Evolutionary conservation across 306 rosid genomes (phyloP).

Genomic region (Vigna reflexopilosa): DNA sequence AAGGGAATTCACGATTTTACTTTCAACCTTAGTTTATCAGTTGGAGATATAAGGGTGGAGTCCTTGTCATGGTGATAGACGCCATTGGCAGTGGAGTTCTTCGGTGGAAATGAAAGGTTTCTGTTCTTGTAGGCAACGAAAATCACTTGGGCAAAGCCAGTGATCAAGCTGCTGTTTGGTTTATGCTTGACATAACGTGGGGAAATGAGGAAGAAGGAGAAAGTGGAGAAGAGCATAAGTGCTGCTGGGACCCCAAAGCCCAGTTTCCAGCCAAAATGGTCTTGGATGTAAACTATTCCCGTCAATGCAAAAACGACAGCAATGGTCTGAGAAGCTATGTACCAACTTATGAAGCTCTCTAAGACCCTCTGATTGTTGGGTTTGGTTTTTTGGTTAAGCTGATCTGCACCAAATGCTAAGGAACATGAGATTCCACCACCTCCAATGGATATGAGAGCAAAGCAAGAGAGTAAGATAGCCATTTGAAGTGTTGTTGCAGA

Average conservation of each 20-base stretch:
- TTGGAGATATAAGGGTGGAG: conserved; percentile 59
- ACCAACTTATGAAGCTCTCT: conserved; percentile 68
- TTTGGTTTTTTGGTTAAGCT: conserved; percentile 49
- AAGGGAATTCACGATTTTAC: neutral
- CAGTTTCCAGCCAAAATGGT: conserved; percentile 67
- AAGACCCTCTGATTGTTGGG: conserved; percentile 56
- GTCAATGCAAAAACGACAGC: conserved; percentile 61
- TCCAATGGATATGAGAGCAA: conserved; percentile 62
- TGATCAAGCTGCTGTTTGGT: conserved; percentile 59
- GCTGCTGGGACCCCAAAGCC: conserved; percentile 75
- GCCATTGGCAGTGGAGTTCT: conserved; percentile 28
- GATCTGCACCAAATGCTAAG: conserved; percentile 76
- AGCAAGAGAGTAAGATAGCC: conserved; percentile 46
- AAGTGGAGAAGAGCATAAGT: conserved; percentile 59
- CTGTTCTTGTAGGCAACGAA: conserved; percentile 62
- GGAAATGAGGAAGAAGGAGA: conserved; percentile 58
- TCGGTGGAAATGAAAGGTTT: conserved; percentile 47
- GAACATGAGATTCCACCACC: conserved; percentile 71
- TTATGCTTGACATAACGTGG: conserved; percentile 61
- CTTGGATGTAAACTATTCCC: conserved; percentile 63
- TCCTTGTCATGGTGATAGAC: conserved; percentile 51
- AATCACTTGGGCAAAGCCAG: conserved; percentile 58
- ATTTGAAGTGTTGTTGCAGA: conserved; percentile 57
- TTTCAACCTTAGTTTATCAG: conserved; percentile 65
- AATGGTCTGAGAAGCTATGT: conserved; percentile 60